These are phyloP conservation scores for Cadophora luteo-olivacea DNA, from an alignment of 2,329 filamentous ascomycete species.

Conservation along the genomic window DNA sequence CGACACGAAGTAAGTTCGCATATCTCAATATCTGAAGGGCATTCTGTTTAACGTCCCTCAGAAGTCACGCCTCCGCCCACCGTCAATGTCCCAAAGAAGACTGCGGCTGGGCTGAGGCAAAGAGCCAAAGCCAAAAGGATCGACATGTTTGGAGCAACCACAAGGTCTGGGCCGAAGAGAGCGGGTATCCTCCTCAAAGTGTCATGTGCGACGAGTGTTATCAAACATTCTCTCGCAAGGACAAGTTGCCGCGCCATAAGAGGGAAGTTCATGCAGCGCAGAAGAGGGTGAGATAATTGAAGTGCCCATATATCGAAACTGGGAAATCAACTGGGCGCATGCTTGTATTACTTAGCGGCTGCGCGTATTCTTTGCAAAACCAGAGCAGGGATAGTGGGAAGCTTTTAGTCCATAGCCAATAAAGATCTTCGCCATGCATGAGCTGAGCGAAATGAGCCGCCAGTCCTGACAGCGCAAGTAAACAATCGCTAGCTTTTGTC, in stretches of 20 bases:
- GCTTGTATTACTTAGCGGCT: conserved; percentile 14
- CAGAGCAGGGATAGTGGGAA: conserved; percentile 18
- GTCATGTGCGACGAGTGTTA: conserved; percentile 16
- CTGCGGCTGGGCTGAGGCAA: conserved; percentile 17
- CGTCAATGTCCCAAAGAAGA: conserved; percentile 13
- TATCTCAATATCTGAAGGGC: conserved; percentile 12
- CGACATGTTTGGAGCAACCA: conserved; percentile 17
- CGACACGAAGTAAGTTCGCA: conserved; percentile 16
- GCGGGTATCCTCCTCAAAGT: conserved; percentile 12
- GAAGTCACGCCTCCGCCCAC: conserved; percentile 14
- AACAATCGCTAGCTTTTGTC: too few relatives aligned
- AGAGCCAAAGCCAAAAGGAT: conserved; percentile 17
- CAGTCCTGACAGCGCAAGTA: too few relatives aligned
- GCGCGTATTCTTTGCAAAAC: conserved; percentile 14
- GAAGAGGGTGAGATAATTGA: conserved; percentile 15
- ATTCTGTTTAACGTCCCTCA: conserved; percentile 13
- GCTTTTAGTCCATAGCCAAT: conserved; percentile 17
- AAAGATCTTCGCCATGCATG: conserved; percentile 4
- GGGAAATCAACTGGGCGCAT: conserved; percentile 2
- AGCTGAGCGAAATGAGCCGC: too few relatives aligned
- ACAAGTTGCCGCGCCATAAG: conserved; percentile 15
- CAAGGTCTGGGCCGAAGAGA: conserved; percentile 16
- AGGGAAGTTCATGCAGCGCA: conserved; percentile 16
- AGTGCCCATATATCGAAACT: conserved; percentile 9
- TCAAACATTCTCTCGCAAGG: conserved; percentile 19